Evolutionary conservation across 371 early-diverging fungal genomes (phyloP), one percentile per base, ranked within the genome.

Genomic region (Batkoa obscura): DNA sequence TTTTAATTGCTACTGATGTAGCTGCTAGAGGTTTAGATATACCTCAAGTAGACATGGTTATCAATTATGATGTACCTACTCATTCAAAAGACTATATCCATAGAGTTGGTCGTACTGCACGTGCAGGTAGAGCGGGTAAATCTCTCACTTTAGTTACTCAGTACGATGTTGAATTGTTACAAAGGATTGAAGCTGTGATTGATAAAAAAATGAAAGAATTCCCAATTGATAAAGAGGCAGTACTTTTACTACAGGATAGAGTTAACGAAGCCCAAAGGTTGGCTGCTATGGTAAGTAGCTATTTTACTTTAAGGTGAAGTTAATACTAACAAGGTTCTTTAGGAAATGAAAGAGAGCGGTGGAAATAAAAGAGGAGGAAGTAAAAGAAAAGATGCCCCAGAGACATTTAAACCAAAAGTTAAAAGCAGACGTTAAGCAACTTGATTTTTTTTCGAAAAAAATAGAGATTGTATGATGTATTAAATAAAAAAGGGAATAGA

Each of bases 91-190:
- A 89, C 61, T 98, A 98, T 64, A 84, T 96, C 37, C 99, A 99
- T 64, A 83, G 99, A 59, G 88, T 94, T n/a, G 99, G 99, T 6
- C 79, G 99, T 58, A 99, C 99, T 0, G 98, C 94, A 0, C 81
- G 96, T 60, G 97, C 94, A 2, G 96, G 95, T n/a, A 73, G 83
- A 45, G 68, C 75, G 30, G 98, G 98, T 50, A 68, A 68, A 4
- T 90, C 98, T 0, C 84, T 86, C 56, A 87, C 93, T 1, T 60
- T 98, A 8, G 6, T 53, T 3, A 94, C 98, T 9, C 97, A 98
- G 69, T 93, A 94, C 62, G 95, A 95, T 65, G 83, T 94, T 8
- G 94, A 94, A 64, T 70, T 88, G 60, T 83, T 86, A 63, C 93
- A 92, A 66, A 78, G 94, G 41, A 88, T 95, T 50, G 95, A 95